Conservation (phyloP, 1,139 yeast species). For the Magnusiomyces suaveolens region DNA sequence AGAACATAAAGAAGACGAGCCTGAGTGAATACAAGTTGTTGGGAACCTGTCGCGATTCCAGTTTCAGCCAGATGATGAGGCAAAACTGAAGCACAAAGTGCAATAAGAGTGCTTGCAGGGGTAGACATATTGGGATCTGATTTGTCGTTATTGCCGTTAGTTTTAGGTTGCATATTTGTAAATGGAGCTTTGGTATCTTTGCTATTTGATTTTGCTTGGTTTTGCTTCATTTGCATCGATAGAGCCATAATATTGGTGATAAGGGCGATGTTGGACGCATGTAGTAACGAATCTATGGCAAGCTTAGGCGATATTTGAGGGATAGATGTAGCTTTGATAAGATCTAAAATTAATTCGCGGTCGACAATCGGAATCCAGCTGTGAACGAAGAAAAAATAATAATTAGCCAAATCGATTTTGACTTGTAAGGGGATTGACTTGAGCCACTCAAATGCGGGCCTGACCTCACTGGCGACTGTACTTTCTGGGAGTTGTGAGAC, state of each 20-base stretch:
- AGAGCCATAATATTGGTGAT: conserved; percentile 1
- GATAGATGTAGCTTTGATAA: not conserved
- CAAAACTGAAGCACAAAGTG: not conserved
- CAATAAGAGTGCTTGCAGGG: not conserved
- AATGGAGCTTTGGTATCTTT: not conserved
- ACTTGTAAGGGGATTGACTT: conserved; percentile 7
- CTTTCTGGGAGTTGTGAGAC: not conserved
- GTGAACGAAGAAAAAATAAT: conserved; percentile 17
- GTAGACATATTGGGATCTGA: not conserved
- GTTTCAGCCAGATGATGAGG: not conserved
- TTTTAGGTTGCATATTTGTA: not conserved
- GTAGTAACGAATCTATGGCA: not conserved
- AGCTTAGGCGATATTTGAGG: not conserved
- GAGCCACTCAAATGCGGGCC: not conserved
- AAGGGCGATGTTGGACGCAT: not conserved
- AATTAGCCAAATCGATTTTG: conserved; percentile 13
- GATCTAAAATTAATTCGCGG: not conserved
- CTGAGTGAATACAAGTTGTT: not conserved
- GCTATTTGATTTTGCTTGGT: not conserved
- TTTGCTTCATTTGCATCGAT: not conserved
- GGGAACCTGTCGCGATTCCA: not conserved
- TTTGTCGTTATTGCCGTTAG: not conserved
- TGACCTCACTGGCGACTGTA: not conserved
- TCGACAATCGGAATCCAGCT: conserved; percentile 21
- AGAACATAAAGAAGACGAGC: not conserved